Evolutionary conservation across 176 grass and related monocot genomes (phyloP).

Genomic region (Carex pumila): DNA sequence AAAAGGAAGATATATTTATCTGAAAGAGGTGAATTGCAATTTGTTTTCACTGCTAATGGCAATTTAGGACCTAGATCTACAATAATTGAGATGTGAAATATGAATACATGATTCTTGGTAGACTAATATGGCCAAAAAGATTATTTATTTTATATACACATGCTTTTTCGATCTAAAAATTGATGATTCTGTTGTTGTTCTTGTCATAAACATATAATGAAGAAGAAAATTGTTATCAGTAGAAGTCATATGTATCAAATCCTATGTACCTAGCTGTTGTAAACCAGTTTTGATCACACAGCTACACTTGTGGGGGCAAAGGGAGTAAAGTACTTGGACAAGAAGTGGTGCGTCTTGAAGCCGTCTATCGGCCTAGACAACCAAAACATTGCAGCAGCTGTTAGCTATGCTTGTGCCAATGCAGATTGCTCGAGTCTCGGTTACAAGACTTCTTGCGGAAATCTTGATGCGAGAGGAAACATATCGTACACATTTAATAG

Average conservation of each 20-base stretch:
- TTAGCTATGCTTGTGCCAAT: constrained; percentile 60
- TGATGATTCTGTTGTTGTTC: neutral
- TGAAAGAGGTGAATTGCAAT: neutral
- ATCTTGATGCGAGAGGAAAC: constrained; percentile 64
- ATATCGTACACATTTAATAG: constrained; percentile 70
- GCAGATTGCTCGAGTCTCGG: constrained; percentile 75
- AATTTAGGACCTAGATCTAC: too few species aligned
- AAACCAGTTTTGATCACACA: neutral
- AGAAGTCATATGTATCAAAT: neutral
- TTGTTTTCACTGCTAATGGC: too few species aligned
- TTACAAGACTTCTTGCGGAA: constrained; percentile 60
- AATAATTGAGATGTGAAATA: too few species aligned
- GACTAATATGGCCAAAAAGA: too few species aligned
- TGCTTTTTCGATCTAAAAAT: neutral
- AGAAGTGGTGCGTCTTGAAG: constrained; percentile 70
- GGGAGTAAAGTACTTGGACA: constrained; percentile 38
- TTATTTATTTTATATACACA: too few species aligned
- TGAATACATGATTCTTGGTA: too few species aligned
- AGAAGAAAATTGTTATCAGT: neutral
- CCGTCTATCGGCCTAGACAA: constrained; percentile 24
- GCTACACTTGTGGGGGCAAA: constrained; percentile 31
- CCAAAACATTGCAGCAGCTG: constrained; percentile 41
- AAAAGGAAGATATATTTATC: neutral
- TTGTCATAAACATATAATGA: neutral
- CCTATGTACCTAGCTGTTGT: neutral